Evolutionary conservation across 192 early-diverging fungal species (phyloP).

Genomic region (Dissophora globulifera): DNA sequence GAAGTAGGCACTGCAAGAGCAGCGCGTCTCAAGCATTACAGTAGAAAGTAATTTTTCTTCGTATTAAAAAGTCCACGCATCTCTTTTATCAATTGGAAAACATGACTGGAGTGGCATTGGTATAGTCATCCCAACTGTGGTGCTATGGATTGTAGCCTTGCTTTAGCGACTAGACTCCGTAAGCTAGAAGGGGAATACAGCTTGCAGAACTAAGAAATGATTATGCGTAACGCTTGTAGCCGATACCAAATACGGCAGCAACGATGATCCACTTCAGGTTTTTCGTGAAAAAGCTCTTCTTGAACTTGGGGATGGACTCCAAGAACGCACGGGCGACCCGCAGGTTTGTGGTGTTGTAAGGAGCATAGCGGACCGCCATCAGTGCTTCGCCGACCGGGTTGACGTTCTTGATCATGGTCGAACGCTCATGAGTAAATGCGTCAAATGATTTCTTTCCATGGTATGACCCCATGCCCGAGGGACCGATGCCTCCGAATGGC

Average conservation of each 20-base stretch:
- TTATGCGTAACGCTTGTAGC: constrained; percentile 23
- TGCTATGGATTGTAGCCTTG: too few relatives aligned
- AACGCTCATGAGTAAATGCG: constrained; percentile 81
- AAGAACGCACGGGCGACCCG: constrained; percentile 18
- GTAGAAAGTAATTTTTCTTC: too few relatives aligned
- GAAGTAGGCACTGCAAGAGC: neutral
- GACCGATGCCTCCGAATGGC: constrained; percentile 91
- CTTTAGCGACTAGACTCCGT: too few relatives aligned
- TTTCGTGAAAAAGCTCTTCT: constrained; percentile 36
- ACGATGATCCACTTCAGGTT: constrained; percentile 51
- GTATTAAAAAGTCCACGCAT: too few relatives aligned
- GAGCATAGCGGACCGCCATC: constrained; percentile 36
- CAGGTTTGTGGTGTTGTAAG: constrained; percentile 37
- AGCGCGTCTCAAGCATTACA: neutral
- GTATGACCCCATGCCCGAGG: constrained; percentile 88
- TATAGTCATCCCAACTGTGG: too few relatives aligned
- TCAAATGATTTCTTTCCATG: constrained; percentile 84
- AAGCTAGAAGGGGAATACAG: too few relatives aligned
- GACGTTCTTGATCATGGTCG: constrained; percentile 66
- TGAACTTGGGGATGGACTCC: constrained; percentile 40
- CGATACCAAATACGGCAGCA: constrained; percentile 42
- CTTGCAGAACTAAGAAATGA: too few relatives aligned
- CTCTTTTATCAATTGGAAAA: too few relatives aligned
- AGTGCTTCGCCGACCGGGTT: constrained; percentile 21
- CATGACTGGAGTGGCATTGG: too few relatives aligned